These are phyloP conservation scores for Mallotus repandus DNA, from an alignment of 441 rosid species.

Conservation along the genomic window DNA sequence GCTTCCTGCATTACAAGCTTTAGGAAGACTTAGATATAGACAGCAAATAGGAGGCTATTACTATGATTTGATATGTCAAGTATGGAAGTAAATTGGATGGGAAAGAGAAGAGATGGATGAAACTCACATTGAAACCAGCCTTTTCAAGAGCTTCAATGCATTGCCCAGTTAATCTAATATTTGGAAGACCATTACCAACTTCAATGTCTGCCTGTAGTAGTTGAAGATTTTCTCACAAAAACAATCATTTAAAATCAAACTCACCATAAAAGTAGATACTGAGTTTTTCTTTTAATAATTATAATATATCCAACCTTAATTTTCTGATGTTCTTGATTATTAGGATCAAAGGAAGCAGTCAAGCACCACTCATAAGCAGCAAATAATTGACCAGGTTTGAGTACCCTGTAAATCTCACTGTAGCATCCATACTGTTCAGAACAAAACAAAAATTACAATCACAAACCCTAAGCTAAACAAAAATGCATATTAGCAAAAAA, in stretches of 20 bases:
- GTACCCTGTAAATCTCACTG: slow-evolving; percentile 84
- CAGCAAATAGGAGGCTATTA: background rate
- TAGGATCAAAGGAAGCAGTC: slow-evolving; percentile 83
- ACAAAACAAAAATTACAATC: slow-evolving; percentile 19
- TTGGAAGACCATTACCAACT: slow-evolving; percentile 91
- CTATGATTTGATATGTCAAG: background rate
- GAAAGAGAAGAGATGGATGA: background rate
- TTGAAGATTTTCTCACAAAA: background rate
- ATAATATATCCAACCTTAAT: slow-evolving; percentile 56
- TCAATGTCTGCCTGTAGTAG: slow-evolving; percentile 72
- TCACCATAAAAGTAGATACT: background rate
- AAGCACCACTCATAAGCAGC: slow-evolving; percentile 99
- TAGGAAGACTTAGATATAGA: background rate
- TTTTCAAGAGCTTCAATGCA: slow-evolving; percentile 80
- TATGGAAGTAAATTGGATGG: background rate
- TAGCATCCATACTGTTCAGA: slow-evolving; percentile 74
- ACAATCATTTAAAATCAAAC: background rate
- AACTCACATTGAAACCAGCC: slow-evolving; percentile 79
- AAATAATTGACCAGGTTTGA: slow-evolving; percentile 89
- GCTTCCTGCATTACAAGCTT: background rate
- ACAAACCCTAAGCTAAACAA: background rate
- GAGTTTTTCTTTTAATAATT: slow-evolving; percentile 2
- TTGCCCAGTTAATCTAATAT: slow-evolving; percentile 66
- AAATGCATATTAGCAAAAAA: too few relatives aligned
- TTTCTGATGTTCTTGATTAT: slow-evolving; percentile 62